A percentile compares a stretch with the other conserved stretches of the same genome.
Conservation (phyloP, 2,329 filamentous ascomycete genomes). For the Sodiomyces alkalinus region DNA sequence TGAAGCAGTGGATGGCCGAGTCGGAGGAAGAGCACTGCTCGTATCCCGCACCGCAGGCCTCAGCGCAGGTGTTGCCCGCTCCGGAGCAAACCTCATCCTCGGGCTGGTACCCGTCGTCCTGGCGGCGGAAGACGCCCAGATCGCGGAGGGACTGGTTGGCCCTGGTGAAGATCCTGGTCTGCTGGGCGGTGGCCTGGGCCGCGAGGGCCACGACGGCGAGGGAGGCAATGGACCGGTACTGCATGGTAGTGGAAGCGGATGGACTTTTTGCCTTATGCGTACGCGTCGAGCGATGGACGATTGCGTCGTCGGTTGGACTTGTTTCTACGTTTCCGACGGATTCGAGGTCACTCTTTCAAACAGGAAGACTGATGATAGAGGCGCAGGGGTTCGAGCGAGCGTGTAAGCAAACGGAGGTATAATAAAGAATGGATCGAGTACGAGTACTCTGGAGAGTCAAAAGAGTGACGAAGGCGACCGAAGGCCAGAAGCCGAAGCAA, state of each 20-base stretch:
- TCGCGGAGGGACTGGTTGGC: constrained; percentile 17
- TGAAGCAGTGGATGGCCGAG: constrained; percentile 40
- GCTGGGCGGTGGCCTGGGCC: constrained; percentile 6
- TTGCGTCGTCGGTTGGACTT: not conserved
- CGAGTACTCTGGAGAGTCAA: too few relatives aligned
- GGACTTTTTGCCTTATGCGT: too few relatives aligned
- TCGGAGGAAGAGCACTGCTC: constrained; percentile 33
- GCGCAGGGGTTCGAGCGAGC: too few relatives aligned
- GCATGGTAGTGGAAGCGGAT: constrained; percentile 5
- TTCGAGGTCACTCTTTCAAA: too few relatives aligned
- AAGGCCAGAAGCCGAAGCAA: too few relatives aligned
- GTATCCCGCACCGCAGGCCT: constrained; percentile 37
- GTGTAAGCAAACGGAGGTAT: too few relatives aligned
- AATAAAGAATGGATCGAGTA: too few relatives aligned
- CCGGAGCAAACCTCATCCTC: constrained; percentile 30
- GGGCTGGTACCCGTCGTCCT: constrained; percentile 32
- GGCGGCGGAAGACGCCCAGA: constrained; percentile 27
- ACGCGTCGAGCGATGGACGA: too few relatives aligned
- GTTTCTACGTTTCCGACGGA: not conserved
- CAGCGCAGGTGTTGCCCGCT: constrained; percentile 32
- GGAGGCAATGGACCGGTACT: constrained; percentile 8
- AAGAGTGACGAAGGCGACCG: too few relatives aligned
- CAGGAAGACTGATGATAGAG: too few relatives aligned
- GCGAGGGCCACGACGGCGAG: constrained; percentile 8
- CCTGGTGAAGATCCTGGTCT: constrained; percentile 16